Percentiles rank a stretch among this genome's conserved stretches.
These are phyloP conservation scores for Ochetophila trinervis DNA, from an alignment of 306 rosid genomes.

Conservation along the genomic window DNA sequence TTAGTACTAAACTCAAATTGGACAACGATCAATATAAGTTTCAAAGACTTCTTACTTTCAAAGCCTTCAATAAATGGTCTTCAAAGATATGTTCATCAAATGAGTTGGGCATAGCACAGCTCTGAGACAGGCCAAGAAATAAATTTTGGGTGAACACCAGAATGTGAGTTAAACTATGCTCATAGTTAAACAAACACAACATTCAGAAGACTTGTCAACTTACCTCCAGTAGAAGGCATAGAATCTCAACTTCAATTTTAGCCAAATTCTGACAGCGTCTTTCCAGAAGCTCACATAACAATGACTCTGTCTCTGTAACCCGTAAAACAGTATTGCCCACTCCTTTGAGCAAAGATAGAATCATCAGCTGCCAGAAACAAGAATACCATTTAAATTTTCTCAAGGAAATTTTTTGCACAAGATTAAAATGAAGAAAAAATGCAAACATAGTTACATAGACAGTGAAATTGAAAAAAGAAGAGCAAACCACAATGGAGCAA, in stretches of 20 bases:
- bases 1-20: not conserved
- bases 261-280: slow-evolving; percentile 50
- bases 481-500: slow-evolving; percentile 25
- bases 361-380: slow-evolving; percentile 59
- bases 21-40: slow-evolving; percentile 6
- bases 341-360: slow-evolving; percentile 77
- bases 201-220: slow-evolving; percentile 11
- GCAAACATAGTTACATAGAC: slow-evolving; percentile 1
- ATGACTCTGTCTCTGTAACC: slow-evolving; percentile 46
- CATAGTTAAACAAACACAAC: not conserved
- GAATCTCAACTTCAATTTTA: slow-evolving; percentile 53
- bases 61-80: slow-evolving; percentile 57
- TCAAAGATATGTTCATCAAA: slow-evolving; percentile 47
- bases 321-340: slow-evolving; percentile 55
- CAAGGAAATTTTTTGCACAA: not conserved
- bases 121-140: slow-evolving; percentile 39
- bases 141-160: slow-evolving; percentile 21
- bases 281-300: slow-evolving; percentile 51
- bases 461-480: slow-evolving; percentile 10
- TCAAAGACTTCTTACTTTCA: slow-evolving; percentile 50
- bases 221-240: slow-evolving; percentile 85
- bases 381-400: slow-evolving; percentile 15
- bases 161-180: slow-evolving; percentile 7
- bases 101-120: slow-evolving; percentile 55
- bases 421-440: not conserved